Base-by-base conservation (phyloP, 2,329 filamentous ascomycete species). In the Paraphaeosphaeria minitans region DNA sequence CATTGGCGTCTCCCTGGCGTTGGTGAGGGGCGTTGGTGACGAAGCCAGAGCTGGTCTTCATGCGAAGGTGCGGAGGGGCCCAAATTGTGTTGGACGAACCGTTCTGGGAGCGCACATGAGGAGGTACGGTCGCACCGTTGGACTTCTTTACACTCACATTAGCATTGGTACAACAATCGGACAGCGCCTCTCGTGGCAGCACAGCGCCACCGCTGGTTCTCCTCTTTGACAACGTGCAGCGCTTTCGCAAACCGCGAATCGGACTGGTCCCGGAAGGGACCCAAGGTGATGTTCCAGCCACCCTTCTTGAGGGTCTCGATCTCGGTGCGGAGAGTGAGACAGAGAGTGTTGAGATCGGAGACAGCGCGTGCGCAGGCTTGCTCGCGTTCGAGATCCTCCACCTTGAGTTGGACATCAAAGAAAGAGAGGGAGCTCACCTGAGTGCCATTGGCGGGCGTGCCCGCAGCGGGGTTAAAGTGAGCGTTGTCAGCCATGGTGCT, bases 281-380 rank as follows among this genome's bases (percentile, higher is more conserved):
- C 62, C 29, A 71, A 56, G 13, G 55, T 63, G 39, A 67, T 59
- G 3, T 55, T 55, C 66, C 62, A 69, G 13, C 58, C 56, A 8
- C 63, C 66, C 37, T 60, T 64, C 53, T 67, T 66, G 29, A 68
- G 19, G 21, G 54, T 61, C 22, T 71, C 66, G 24, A 75, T 56
- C 2, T 66, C 66, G 13, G 48, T 55, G 21, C 57, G 58, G 35
- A 75, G 61, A 7, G 39, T 46, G 33, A 67, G 63, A 42, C 47
- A 62, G 2, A 65, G 9, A 14, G 64, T 60, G 21, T 61, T 64
- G 16, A 73, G 59, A 22, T 31, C 35, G 10, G 61, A 50, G 27
- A 72, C 64, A 9, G 35, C 48, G 4, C 59, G 61, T 16, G 72
- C 39, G 37, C 35, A 58, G 13, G 7, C 39, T 39, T 69, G 62